These are phyloP conservation scores for Eimeria maxima DNA, from an alignment of 169 alveolate species.

Conservation along the genomic window DNA sequence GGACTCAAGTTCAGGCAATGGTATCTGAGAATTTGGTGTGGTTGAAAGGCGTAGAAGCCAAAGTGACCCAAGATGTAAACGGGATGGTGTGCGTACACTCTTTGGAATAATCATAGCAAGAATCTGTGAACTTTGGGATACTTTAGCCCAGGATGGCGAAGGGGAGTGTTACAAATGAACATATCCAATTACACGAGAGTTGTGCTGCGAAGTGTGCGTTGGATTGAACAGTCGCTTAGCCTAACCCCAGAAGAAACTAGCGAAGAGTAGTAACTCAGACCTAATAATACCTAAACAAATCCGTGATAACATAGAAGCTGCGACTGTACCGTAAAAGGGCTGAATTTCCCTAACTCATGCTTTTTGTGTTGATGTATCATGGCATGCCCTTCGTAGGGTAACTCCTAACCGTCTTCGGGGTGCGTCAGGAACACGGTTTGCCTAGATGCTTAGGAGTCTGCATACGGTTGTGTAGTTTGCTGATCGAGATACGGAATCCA, in stretches of 20 bases:
- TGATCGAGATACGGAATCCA: background rate
- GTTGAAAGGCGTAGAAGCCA: too few species aligned
- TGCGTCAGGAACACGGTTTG: too few species aligned
- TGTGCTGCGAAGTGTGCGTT: too few species aligned
- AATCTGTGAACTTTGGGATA: too few species aligned
- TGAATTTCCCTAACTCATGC: background rate
- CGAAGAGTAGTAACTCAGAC: too few species aligned
- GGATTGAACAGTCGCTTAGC: too few species aligned
- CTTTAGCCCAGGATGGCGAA: background rate
- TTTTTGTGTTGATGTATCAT: background rate
- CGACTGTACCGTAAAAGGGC: background rate
- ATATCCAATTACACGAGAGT: background rate
- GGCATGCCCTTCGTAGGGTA: background rate
- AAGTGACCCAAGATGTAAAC: background rate
- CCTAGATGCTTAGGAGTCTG: background rate
- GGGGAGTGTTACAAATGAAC: background rate
- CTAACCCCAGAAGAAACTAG: too few species aligned
- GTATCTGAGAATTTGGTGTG: background rate
- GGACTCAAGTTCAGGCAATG: background rate
- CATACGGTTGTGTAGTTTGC: background rate
- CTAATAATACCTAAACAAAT: too few species aligned
- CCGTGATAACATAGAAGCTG: too few species aligned
- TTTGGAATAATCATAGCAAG: background rate
- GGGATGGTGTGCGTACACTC: background rate
- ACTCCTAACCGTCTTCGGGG: background rate